Conservation (phyloP, 2,329 filamentous ascomycete species). For the Xylariaceae sp. region DNA sequence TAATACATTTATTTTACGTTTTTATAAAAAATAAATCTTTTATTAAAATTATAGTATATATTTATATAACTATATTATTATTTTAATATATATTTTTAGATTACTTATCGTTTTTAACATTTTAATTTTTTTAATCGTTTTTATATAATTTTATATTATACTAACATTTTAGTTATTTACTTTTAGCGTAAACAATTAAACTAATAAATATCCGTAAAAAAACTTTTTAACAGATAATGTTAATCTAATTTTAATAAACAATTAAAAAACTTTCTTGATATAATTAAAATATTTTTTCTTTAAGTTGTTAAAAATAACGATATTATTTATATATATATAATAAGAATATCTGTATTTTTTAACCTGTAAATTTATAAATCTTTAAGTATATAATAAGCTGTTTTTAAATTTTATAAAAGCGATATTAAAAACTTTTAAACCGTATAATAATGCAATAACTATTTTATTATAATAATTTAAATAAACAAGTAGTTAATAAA, state of each 20-base stretch:
- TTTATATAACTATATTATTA: not conserved
- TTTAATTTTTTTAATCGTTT: constrained; percentile 1
- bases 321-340: not conserved
- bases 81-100: not conserved
- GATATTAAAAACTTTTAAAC: not conserved
- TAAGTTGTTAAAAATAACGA: not conserved
- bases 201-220: too few relatives aligned
- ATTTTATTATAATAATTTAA: not conserved
- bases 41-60: constrained; percentile 2
- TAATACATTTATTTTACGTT: not conserved
- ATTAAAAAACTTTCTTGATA: not conserved
- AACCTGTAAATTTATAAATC: not conserved
- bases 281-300: not conserved
- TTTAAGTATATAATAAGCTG: not conserved
- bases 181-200: too few relatives aligned
- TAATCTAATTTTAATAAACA: too few relatives aligned
- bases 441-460: not conserved
- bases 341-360: not conserved
- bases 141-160: not conserved
- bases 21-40: not conserved
- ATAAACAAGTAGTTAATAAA: not conserved
- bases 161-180: not conserved
- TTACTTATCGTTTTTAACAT: not conserved
- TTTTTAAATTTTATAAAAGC: not conserved
- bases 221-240: too few relatives aligned